Conservation (phyloP, 192 early-diverging fungal species). For the Powellomyces hirtus region DNA sequence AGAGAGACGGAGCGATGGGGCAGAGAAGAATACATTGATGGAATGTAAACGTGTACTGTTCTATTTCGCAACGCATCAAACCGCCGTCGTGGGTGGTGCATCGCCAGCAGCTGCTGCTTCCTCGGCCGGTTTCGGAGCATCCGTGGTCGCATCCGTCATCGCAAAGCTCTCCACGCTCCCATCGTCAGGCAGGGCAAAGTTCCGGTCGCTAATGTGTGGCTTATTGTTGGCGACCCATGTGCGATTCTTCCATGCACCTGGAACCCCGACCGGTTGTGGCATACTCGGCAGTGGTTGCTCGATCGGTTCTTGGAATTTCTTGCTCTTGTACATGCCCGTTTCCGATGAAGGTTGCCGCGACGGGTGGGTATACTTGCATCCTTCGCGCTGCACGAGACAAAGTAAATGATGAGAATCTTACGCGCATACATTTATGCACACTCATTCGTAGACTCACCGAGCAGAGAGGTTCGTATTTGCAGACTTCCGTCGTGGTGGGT, state of each 20-base stretch:
- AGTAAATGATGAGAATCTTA: background rate
- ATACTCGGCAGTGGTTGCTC: background rate
- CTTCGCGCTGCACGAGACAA: background rate
- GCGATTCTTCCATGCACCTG: background rate
- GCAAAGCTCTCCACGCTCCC: background rate
- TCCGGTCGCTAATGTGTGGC: background rate
- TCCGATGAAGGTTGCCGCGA: background rate
- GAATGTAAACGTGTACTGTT: too few species aligned
- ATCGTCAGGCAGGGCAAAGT: background rate
- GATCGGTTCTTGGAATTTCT: background rate
- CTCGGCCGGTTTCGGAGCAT: too few species aligned
- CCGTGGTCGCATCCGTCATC: too few species aligned
- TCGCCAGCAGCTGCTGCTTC: background rate
- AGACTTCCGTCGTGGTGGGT: background rate
- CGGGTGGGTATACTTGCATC: background rate
- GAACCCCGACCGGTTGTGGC: background rate
- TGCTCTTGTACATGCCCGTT: background rate
- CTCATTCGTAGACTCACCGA: background rate
- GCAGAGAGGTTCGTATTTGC: constrained; percentile 7
- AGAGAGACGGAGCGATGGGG: too few species aligned
- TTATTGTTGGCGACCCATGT: background rate
- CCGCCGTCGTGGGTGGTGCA: background rate
- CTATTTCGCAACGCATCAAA: too few species aligned
- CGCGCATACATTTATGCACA: background rate
- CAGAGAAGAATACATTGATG: too few species aligned